These are phyloP conservation scores for Histomonas meleagridis DNA, from an alignment of 208 protist species.

Conservation along the genomic window DNA sequence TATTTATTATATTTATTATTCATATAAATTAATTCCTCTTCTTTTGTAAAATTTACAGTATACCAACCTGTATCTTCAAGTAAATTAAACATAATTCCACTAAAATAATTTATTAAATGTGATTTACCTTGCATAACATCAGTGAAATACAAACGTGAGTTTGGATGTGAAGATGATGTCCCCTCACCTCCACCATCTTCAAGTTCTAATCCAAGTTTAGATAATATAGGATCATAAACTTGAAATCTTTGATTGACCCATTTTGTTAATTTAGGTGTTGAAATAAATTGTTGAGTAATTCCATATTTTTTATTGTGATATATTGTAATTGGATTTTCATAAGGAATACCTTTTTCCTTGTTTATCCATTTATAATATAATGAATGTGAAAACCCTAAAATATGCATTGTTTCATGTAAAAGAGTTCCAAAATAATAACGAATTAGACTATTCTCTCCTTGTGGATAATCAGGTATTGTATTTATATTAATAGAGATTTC, in stretches of 20 bases:
- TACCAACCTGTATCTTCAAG: slow-evolving; percentile 26
- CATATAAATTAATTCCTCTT: not conserved
- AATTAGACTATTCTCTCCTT: no score
- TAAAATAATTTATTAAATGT: not conserved
- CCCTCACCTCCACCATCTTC: not conserved
- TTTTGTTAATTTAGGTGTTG: not conserved
- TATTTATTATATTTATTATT: not conserved
- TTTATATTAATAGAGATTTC: no score
- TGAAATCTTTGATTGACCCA: not conserved
- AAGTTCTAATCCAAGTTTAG: not conserved
- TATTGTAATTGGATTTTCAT: not conserved
- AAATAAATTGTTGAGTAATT: not conserved
- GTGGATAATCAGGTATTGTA: no score
- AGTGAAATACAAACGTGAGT: not conserved
- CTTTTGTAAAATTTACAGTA: not conserved
- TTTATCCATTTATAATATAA: not conserved
- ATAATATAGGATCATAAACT: no score
- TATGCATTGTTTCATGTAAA: not conserved
- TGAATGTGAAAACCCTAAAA: not conserved
- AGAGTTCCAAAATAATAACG: not conserved
- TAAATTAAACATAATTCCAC: not conserved
- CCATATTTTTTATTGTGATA: no score
- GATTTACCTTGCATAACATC: not conserved
- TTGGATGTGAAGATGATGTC: not conserved
- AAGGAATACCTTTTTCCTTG: no score